These are phyloP conservation scores for Spathaspora boniae DNA, from an alignment of 805 yeast genomes.

Conservation along the genomic window DNA sequence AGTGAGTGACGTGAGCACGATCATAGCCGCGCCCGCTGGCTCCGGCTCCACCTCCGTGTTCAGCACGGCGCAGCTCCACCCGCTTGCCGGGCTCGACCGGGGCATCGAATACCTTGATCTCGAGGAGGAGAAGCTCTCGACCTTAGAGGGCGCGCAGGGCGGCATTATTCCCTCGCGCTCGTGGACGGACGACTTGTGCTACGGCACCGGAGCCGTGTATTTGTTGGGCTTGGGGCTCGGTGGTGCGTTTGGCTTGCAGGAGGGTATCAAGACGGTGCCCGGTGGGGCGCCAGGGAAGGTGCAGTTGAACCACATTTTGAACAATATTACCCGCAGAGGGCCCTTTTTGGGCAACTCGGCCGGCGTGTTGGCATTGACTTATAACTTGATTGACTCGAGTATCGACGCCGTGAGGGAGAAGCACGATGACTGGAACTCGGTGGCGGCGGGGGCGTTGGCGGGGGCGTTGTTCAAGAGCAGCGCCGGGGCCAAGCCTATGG, in stretches of 20 bases:
- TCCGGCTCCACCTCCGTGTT: slow-evolving; percentile 56
- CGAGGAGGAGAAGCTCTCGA: slow-evolving; percentile 70
- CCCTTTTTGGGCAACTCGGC: slow-evolving; percentile 94
- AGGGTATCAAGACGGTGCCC: slow-evolving; percentile 79
- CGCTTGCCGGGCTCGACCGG: slow-evolving; percentile 86
- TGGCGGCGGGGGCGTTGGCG: slow-evolving; percentile 85
- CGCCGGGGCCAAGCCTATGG: slow-evolving; percentile 84
- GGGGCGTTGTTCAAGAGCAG: slow-evolving; percentile 90
- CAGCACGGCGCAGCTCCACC: slow-evolving; percentile 67
- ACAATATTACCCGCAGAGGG: slow-evolving; percentile 91
- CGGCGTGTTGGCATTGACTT: slow-evolving; percentile 87
- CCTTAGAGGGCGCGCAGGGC: slow-evolving; percentile 86
- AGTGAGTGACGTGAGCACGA: slow-evolving; percentile 59
- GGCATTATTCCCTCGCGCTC: slow-evolving; percentile 95
- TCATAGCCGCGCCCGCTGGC: slow-evolving; percentile 56
- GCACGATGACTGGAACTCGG: slow-evolving; percentile 82
- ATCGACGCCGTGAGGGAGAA: slow-evolving; percentile 80
- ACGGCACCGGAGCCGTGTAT: slow-evolving; percentile 95
- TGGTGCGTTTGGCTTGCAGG: slow-evolving; percentile 83
- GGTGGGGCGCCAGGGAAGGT: slow-evolving; percentile 73
- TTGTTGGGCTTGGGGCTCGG: slow-evolving; percentile 83
- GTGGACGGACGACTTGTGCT: slow-evolving; percentile 96
- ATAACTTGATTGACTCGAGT: slow-evolving; percentile 78
- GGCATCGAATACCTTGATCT: slow-evolving; percentile 88
- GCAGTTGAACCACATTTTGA: slow-evolving; percentile 83